These are phyloP conservation scores for Arthrobotrys sinensis DNA, from an alignment of 2,329 filamentous ascomycete species.

Conservation along the genomic window DNA sequence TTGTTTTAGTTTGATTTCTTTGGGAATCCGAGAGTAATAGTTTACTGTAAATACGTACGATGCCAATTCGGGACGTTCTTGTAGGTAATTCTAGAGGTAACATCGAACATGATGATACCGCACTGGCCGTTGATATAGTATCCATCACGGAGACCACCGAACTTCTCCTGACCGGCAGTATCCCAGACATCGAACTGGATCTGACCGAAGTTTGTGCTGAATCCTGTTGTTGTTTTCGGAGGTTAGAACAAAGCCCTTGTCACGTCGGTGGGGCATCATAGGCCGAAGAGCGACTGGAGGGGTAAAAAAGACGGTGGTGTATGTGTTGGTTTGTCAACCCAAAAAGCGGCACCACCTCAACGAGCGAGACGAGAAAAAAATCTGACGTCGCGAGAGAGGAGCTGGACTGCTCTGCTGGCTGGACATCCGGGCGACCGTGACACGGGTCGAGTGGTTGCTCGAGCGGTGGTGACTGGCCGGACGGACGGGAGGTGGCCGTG, in stretches of 20 bases:
- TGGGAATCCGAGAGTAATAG: constrained; percentile 46
- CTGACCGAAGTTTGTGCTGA: constrained; percentile 81
- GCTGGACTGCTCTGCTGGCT: constrained; percentile 17
- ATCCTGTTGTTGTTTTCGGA: constrained; percentile 67
- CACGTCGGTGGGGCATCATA: constrained; percentile 64
- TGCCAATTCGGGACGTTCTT: constrained; percentile 99
- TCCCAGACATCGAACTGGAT: constrained; percentile 99
- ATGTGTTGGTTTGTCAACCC: constrained; percentile 65
- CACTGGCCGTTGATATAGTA: constrained; percentile 99
- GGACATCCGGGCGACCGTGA: constrained; percentile 20
- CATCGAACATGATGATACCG: constrained; percentile 99
- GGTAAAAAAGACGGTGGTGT: constrained; percentile 64
- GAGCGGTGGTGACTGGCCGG: neutral
- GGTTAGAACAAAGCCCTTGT: constrained; percentile 39
- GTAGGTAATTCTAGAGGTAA: constrained; percentile 99
- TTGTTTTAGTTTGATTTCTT: constrained; percentile 16
- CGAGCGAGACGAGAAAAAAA: constrained; percentile 17
- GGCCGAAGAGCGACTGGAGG: constrained; percentile 45
- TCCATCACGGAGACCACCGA: constrained; percentile 97
- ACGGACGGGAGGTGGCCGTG: constrained; percentile 8
- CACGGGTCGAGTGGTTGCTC: constrained; percentile 17
- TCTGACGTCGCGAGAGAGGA: constrained; percentile 44
- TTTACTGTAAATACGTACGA: constrained; percentile 76
- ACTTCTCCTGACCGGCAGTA: constrained; percentile 99
- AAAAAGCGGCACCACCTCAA: constrained; percentile 35